Percentiles rank a stretch among this genome's conserved stretches.
phyloP scores from a whole-genome alignment of 2,329 filamentous ascomycete species.

The Colletotrichum brevisporum region DNA sequence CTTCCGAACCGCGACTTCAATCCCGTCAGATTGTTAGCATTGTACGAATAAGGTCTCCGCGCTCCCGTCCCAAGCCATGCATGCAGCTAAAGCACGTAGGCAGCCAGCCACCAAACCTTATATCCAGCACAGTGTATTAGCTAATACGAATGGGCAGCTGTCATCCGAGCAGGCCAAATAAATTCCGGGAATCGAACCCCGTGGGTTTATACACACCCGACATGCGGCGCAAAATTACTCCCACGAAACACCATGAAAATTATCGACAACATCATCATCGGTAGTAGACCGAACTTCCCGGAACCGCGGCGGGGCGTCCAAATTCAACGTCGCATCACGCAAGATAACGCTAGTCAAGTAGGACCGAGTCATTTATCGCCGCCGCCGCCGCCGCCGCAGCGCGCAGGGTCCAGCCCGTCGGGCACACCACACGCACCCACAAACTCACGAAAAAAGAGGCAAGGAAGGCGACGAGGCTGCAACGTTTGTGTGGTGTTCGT shows the following conservation, averaged over 20 bases:
- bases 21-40: too few relatives aligned
- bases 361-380: slow-evolving; percentile 17
- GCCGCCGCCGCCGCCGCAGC: background rate
- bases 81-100: too few relatives aligned
- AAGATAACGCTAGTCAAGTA: slow-evolving; percentile 13
- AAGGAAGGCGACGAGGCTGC: background rate
- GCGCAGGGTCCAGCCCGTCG: slow-evolving; percentile 1
- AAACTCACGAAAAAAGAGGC: background rate
- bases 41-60: too few relatives aligned
- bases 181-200: too few relatives aligned
- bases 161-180: too few relatives aligned
- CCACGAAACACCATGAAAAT: slow-evolving; percentile 10
- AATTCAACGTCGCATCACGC: slow-evolving; percentile 7
- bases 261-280: background rate
- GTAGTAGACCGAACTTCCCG: background rate
- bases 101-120: too few relatives aligned
- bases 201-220: background rate
- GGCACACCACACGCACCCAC: slow-evolving; percentile 3
- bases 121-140: too few relatives aligned
- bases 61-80: too few relatives aligned
- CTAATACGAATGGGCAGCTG: too few relatives aligned
- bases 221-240: background rate
- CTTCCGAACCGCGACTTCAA: too few relatives aligned
- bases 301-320: slow-evolving; percentile 4
- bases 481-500: background rate